phyloP scores from a whole-genome alignment of 192 early-diverging fungal genomes.

The Coemansia sp. region DNA sequence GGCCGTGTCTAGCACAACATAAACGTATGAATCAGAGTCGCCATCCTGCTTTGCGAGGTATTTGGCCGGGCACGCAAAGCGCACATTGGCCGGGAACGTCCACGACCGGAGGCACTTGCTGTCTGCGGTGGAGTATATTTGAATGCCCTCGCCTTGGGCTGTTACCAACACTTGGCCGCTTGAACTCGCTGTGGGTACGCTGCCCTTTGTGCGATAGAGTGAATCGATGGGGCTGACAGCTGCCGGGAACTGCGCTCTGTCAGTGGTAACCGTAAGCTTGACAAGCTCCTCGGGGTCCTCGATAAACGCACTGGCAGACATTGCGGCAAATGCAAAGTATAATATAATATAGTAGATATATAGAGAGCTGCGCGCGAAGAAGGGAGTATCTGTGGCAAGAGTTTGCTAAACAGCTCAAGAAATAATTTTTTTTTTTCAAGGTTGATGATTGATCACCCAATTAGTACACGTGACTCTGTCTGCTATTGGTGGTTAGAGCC shows the following conservation, averaged over 20 bases:
- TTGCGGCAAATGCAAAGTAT: slow-evolving; percentile 8
- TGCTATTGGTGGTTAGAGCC: background rate
- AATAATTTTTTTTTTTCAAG: slow-evolving; percentile 12
- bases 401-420: background rate
- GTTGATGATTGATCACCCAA: background rate
- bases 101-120: slow-evolving; percentile 57
- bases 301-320: slow-evolving; percentile 40
- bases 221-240: slow-evolving; percentile 47
- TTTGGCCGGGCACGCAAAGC: slow-evolving; percentile 55
- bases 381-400: background rate
- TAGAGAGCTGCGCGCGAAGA: background rate
- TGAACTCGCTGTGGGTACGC: background rate
- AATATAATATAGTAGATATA: background rate
- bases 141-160: slow-evolving; percentile 47
- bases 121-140: slow-evolving; percentile 49
- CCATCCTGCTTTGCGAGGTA: slow-evolving; percentile 29
- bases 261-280: slow-evolving; percentile 45
- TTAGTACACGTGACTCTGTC: background rate
- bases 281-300: slow-evolving; percentile 50
- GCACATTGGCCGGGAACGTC: slow-evolving; percentile 49
- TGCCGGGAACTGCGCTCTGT: slow-evolving; percentile 40
- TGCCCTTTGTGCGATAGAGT: slow-evolving; percentile 16
- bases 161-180: slow-evolving; percentile 45
- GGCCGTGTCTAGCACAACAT: slow-evolving; percentile 33
- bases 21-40: slow-evolving; percentile 31